A percentile compares a stretch with the other conserved stretches of the same genome.
These are phyloP conservation scores for Diaporthe humulicola DNA, from an alignment of 2,329 filamentous ascomycete species.

Conservation along the genomic window DNA sequence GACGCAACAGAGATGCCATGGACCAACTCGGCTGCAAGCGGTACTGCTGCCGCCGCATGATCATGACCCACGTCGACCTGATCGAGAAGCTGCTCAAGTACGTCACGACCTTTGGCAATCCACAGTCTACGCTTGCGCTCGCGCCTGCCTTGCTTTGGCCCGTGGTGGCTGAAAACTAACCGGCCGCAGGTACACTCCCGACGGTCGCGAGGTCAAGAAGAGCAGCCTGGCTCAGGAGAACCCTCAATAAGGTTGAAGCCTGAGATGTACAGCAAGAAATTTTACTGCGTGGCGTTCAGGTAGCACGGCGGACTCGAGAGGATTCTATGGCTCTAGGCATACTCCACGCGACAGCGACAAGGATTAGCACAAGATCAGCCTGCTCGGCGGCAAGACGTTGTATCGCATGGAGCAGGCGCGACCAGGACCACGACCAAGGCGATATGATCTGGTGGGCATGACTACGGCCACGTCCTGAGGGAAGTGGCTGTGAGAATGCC, in stretches of 20 bases:
- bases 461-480: not conserved
- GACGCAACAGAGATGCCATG: constrained; percentile 84
- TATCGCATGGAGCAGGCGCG: not conserved
- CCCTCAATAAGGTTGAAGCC: constrained; percentile 28
- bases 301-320: constrained; percentile 13
- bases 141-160: too few species aligned
- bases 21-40: constrained; percentile 92
- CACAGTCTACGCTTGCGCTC: not conserved
- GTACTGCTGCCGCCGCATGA: constrained; percentile 99
- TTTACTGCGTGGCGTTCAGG: constrained; percentile 38
- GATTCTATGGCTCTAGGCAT: constrained; percentile 9
- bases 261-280: constrained; percentile 1
- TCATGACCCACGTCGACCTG: constrained; percentile 99
- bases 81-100: constrained; percentile 99
- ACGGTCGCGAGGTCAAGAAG: constrained; percentile 75
- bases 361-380: constrained; percentile 13
- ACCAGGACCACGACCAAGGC: not conserved
- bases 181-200: constrained; percentile 68
- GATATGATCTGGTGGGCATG: not conserved
- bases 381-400: not conserved
- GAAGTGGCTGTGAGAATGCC: not conserved
- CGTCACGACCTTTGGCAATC: constrained; percentile 45
- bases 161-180: too few species aligned
- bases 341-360: constrained; percentile 12
- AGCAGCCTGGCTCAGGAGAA: constrained; percentile 52